Evolutionary conservation across 2,329 filamentous ascomycete species (phyloP).

Genomic region (Rhinocladiella similis): DNA sequence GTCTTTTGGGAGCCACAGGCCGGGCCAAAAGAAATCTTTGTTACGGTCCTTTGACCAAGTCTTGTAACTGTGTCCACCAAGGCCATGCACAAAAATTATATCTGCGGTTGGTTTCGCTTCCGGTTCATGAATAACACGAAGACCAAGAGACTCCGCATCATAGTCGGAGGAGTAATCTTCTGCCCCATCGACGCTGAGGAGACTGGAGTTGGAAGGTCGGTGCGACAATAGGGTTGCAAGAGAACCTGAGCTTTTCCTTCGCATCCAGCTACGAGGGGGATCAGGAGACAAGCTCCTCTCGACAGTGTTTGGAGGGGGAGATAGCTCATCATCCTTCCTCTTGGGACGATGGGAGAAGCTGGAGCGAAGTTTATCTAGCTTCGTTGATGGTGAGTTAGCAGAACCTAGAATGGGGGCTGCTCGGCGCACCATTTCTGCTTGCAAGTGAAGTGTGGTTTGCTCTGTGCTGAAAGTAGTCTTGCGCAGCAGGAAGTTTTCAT

Average conservation of each 20-base stretch:
- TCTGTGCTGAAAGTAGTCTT: no score
- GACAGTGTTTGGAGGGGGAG: neutral
- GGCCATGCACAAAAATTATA: constrained; percentile 41
- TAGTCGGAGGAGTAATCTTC: neutral
- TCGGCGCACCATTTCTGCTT: no score
- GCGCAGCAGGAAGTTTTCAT: no score
- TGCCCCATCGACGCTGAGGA: no score
- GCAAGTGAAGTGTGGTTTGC: no score
- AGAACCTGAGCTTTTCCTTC: no score
- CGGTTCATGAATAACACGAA: constrained; percentile 9
- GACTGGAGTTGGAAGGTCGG: neutral
- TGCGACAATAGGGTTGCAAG: neutral
- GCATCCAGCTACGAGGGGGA: neutral
- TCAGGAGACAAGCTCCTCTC: neutral
- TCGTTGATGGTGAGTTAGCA: no score
- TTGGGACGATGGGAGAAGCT: neutral
- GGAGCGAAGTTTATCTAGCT: neutral
- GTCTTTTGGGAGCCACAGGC: constrained; percentile 38
- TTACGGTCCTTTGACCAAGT: constrained; percentile 39
- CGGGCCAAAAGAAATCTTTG: constrained; percentile 41
- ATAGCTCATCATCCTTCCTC: neutral
- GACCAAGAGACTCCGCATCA: neutral
- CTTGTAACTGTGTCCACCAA: constrained; percentile 40
- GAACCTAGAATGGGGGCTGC: no score
- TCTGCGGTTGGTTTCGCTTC: constrained; percentile 9